Evolutionary conservation across 2,329 filamentous ascomycete genomes (phyloP), one percentile per base, ranked within the genome.

Genomic region (Chlorencoelia australis): DNA sequence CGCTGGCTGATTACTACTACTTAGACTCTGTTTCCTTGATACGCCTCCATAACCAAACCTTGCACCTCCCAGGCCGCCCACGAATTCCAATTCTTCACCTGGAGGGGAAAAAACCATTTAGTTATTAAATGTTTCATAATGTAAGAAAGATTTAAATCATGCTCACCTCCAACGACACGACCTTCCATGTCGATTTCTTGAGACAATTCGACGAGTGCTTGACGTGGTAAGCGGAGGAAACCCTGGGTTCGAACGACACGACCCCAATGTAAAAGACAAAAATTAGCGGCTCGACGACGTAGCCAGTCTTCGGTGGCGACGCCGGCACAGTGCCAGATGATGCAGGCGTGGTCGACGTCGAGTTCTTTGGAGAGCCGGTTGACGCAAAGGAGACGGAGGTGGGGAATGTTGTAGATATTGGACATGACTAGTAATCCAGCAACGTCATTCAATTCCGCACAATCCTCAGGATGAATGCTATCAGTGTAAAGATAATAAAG

Each of bases 401-500:
- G 86, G 1, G 88, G 88, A 65, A 98, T 93, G 55, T 95, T 89
- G 63, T 98, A 98, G 30, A 96, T 84, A 58, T 96, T 95, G 28
- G 87, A 87, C 84, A 98, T 93, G 46, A 98, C 89, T 3, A 98
- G 71, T 59, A 98, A 76, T 7, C 91, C 89, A 0, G 91, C 89
- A 10, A 96, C 87, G 49, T 95, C 88, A 19, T 79, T 75, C 14
- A 95, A 73, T 32, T 80, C 72, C 0, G 75, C 73, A 30, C 67
- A 64, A n/a, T 64, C 59, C 17, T 68, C 65, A 2, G 59, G 57
- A 46, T 75, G 68, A 48, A 98, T 95, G 49, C 81, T 89, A 59
- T 98, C 91, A 0, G 91, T 95, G 61, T 98, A 98, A 1, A 98
- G 73, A 55, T 95, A 98, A 61, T 91, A 89, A 18, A 98, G 69